phyloP scores from a whole-genome alignment of 73 alveolate genomes.

The Urostyla sp. region DNA sequence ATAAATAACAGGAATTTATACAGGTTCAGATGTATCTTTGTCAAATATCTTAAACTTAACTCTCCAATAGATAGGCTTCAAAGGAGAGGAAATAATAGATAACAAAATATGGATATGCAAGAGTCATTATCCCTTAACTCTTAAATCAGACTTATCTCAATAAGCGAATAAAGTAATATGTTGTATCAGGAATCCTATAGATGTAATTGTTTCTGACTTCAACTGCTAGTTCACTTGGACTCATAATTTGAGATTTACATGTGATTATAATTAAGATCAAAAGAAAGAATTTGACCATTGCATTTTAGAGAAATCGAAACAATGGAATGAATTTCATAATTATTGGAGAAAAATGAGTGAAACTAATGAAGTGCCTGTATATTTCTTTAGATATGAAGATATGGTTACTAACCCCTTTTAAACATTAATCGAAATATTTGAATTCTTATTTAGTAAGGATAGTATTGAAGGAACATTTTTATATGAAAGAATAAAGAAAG shows the following conservation, averaged over 20 bases:
- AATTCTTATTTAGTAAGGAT: neutral
- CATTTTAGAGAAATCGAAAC: neutral
- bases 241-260: neutral
- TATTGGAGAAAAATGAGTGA: neutral
- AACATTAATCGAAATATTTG: neutral
- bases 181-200: slow-evolving; percentile 60
- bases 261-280: neutral
- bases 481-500: slow-evolving; percentile 11
- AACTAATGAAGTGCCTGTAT: neutral
- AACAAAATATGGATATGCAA: slow-evolving; percentile 60
- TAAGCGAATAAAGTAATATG: slow-evolving; percentile 31
- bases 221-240: slow-evolving; percentile 38
- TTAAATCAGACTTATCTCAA: neutral
- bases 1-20: neutral
- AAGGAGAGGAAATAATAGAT: slow-evolving; percentile 58
- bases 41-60: neutral
- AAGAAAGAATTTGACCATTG: neutral
- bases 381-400: slow-evolving; percentile 21
- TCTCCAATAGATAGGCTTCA: slow-evolving; percentile 32
- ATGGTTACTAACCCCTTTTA: neutral
- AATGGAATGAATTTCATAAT: slow-evolving; percentile 4
- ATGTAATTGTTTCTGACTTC: slow-evolving; percentile 44
- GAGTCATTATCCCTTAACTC: slow-evolving; percentile 62
- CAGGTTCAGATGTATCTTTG: slow-evolving; percentile 44
- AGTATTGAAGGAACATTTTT: neutral